Evolutionary conservation across 176 grass and related monocot species (phyloP).

Genomic region (Aegilops umbellulata): DNA sequence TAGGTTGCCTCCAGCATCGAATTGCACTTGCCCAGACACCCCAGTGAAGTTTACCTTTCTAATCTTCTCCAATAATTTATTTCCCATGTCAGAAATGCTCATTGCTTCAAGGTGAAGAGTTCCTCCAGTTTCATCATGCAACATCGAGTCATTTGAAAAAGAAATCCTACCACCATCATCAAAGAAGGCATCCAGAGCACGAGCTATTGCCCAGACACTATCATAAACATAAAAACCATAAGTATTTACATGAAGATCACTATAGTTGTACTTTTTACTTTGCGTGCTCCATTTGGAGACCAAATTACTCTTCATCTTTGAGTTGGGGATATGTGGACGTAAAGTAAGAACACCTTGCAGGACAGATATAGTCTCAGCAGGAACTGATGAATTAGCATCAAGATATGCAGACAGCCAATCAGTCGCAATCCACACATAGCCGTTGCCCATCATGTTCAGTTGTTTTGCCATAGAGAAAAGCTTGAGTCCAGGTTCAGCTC

Average conservation of each 20-base stretch:
- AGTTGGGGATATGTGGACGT: conserved; percentile 60
- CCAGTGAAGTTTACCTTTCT: conserved; percentile 66
- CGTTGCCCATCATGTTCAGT: conserved; percentile 76
- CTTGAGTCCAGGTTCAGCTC: conserved; percentile 33
- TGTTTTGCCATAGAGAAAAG: conserved; percentile 63
- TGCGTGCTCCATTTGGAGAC: conserved; percentile 65
- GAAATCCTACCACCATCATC: conserved; percentile 64
- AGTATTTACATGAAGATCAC: conserved; percentile 42
- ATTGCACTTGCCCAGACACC: conserved; percentile 58
- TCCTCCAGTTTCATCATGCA: conserved; percentile 49
- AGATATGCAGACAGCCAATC: conserved; percentile 81
- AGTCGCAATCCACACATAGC: conserved; percentile 93
- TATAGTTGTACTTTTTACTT: conserved; percentile 61
- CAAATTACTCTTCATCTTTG: conserved; percentile 70
- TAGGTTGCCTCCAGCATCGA: conserved; percentile 51
- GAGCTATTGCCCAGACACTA: conserved; percentile 79
- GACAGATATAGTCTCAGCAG: conserved; percentile 53
- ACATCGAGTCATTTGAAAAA: conserved; percentile 69
- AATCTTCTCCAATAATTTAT: conserved; percentile 55
- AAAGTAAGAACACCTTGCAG: conserved; percentile 91
- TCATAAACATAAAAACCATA: conserved; percentile 87
- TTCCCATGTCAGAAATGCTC: conserved; percentile 74
- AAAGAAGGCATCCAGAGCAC: conserved; percentile 77
- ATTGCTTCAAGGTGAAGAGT: conserved; percentile 78
- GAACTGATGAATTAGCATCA: conserved; percentile 62